Evolutionary conservation across 2,329 filamentous ascomycete genomes (phyloP).

Genomic region (Zalaria obscura): DNA sequence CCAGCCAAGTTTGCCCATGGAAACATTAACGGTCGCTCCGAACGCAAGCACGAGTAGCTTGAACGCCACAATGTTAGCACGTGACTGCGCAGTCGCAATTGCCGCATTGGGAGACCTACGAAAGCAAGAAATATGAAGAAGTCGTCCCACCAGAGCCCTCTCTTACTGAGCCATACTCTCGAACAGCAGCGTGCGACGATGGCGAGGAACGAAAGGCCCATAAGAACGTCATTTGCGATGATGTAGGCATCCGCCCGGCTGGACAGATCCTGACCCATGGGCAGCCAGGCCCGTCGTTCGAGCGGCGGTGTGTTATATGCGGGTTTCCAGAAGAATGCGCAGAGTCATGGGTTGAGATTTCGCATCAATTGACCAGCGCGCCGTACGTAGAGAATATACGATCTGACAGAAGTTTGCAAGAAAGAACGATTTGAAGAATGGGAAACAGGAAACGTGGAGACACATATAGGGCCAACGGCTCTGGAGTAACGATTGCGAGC

Average conservation of each 20-base stretch:
- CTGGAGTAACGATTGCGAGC: too few relatives aligned
- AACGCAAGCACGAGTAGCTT: constrained; percentile 14
- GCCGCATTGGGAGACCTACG: constrained; percentile 10
- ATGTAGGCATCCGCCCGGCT: constrained; percentile 4
- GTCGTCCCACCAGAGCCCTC: constrained; percentile 19
- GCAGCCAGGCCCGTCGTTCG: too few relatives aligned
- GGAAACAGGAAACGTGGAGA: too few relatives aligned
- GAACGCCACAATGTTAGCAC: constrained; percentile 18
- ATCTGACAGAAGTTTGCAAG: too few relatives aligned
- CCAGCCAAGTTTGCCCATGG: constrained; percentile 27
- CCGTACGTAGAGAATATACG: too few relatives aligned
- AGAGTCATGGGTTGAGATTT: too few relatives aligned
- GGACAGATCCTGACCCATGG: neutral
- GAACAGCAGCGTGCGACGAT: constrained; percentile 1
- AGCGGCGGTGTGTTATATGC: too few relatives aligned
- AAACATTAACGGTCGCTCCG: constrained; percentile 23
- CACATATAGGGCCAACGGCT: too few relatives aligned
- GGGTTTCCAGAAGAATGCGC: too few relatives aligned
- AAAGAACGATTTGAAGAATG: too few relatives aligned
- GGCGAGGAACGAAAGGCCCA: neutral
- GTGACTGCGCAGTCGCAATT: neutral
- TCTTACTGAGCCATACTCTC: neutral
- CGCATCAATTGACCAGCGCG: too few relatives aligned
- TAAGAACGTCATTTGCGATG: constrained; percentile 2
- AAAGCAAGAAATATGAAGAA: constrained; percentile 25